Base-by-base conservation (phyloP, 2,329 filamentous ascomycete species). In the Penicillium decumbens region DNA sequence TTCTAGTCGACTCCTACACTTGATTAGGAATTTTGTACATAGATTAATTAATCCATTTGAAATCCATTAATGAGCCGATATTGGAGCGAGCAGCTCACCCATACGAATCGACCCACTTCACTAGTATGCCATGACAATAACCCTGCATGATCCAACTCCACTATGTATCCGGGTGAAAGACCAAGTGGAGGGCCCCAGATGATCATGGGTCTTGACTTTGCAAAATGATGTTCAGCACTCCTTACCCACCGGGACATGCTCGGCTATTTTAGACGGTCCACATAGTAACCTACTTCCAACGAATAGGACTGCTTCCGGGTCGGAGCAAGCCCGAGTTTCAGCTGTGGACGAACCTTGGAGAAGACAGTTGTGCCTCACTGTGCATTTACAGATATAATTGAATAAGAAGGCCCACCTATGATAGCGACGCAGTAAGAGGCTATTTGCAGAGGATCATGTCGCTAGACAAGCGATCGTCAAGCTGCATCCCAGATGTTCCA, bases 131-230 rank as follows among this genome's bases (percentile, higher is more conserved):
- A 38, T 25, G 13, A 7, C 18, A 24, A 28, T 35, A 47, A 42
- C 50, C 43, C 39, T 49, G 43, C 46, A 49, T 53, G 35, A 49
- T 38, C 43, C 39, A 33, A 46, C 43, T 33, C 46, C 47, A 15
- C 38, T 12, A 8, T 41, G 33, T 18, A 25, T 23, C 20, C 20
- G 29, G 41, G 23, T 27, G n/a, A 29, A 38, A 41, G 29, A 12
- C 37, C 13, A 41, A 47, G 18, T 27, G 40, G 29, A 32, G 43
- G 20, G 10, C 10, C 28, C 9, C 3, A 4, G 9, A 8, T 30
- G 51, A 53, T 53, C 47, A 41, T 40, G 47, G 47, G 37, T 28
- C 28, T 8, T 33, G 20, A 27, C 30, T 13, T 37, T 5, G 10
- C 3, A 5, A 10, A 9, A 20, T 37, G 33, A 37, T 15, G 15